Conservation (phyloP, 1,139 yeast genomes). For the Kodamaea sp. region DNA sequence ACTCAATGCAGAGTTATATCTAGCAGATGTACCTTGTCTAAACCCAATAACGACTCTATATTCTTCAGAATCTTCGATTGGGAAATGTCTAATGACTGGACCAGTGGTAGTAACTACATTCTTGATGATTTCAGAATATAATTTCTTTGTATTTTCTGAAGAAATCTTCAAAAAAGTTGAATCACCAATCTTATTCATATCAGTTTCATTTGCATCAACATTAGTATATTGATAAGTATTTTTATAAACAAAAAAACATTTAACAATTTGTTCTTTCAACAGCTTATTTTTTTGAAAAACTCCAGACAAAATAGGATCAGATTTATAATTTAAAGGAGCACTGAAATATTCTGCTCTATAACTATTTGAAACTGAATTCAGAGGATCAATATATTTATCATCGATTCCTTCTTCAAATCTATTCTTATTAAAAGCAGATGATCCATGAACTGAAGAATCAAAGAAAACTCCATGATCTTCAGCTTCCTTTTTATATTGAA, state of each 20-base stretch:
- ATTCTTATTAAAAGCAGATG: conserved; percentile 28
- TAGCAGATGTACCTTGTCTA: conserved; percentile 78
- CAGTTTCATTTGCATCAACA: conserved; percentile 38
- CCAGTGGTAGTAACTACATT: conserved; percentile 78
- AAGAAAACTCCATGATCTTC: conserved; percentile 91
- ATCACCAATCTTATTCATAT: conserved; percentile 71
- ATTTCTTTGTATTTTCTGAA: conserved; percentile 69
- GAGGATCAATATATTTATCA: conserved; percentile 67
- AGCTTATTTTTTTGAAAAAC: conserved; percentile 32
- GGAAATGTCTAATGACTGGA: conserved; percentile 87
- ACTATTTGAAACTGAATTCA: conserved; percentile 35
- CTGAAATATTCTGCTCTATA: conserved; percentile 84
- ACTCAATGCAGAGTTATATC: conserved; percentile 84
- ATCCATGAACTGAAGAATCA: conserved; percentile 57
- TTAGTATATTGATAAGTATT: conserved; percentile 51
- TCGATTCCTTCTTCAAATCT: conserved; percentile 70
- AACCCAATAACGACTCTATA: conserved; percentile 87
- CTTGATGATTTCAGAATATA: conserved; percentile 70
- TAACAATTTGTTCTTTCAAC: conserved; percentile 50
- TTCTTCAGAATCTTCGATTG: conserved; percentile 65
- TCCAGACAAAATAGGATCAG: conserved; percentile 45
- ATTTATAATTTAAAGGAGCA: conserved; percentile 55
- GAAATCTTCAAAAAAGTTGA: conserved; percentile 75
- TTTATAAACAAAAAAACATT: conserved; percentile 84
- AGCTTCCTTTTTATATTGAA: conserved; percentile 71